These are phyloP conservation scores for Macrolepiota fuliginosa DNA, from an alignment of 768 basidiomycete species.

Conservation along the genomic window DNA sequence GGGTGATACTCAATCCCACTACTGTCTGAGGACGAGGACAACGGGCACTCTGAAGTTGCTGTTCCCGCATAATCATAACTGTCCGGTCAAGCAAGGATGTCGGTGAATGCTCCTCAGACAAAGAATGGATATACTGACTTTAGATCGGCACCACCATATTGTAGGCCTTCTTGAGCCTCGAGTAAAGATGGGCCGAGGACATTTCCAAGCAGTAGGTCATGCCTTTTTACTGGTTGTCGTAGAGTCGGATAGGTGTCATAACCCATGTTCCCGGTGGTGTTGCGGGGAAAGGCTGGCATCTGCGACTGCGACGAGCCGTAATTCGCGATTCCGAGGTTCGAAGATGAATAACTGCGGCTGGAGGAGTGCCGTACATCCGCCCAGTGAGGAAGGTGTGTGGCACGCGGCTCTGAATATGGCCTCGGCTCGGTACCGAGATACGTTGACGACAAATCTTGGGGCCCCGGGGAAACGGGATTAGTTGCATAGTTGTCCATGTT, in stretches of 20 bases:
- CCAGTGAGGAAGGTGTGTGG: constrained; percentile 2
- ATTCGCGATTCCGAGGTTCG: neutral
- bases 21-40: neutral
- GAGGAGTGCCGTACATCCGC: neutral
- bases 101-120: neutral
- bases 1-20: neutral
- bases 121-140: neutral
- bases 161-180: neutral
- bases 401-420: neutral
- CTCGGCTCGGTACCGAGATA: constrained; percentile 1
- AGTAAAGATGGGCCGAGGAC: neutral
- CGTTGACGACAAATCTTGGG: neutral
- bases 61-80: constrained; percentile 1
- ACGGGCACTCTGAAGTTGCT: neutral
- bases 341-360: neutral
- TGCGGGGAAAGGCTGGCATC: neutral
- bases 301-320: neutral
- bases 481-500: neutral
- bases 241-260: constrained; percentile 5
- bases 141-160: neutral
- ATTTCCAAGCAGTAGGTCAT: neutral
- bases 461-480: constrained; percentile 2
- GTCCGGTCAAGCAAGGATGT: neutral
- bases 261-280: neutral
- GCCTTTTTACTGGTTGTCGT: neutral